Evolutionary conservation across 1,284 basidiomycete genomes (phyloP), one percentile per base, ranked within the genome.

Genomic region (Cutaneotrichosporon sp.): DNA sequence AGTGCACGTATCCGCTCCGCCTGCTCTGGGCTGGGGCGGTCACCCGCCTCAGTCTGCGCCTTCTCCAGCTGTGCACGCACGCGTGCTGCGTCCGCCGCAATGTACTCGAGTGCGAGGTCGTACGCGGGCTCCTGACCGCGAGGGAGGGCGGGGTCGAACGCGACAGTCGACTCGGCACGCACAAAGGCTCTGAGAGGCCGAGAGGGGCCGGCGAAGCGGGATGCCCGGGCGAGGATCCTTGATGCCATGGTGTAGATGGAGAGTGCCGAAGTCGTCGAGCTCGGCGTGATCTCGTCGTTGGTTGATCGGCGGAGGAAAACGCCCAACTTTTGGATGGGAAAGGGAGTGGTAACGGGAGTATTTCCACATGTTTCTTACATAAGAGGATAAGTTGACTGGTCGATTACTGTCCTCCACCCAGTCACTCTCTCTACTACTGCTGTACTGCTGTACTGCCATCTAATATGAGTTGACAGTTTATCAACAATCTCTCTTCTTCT

Each of bases 41-140:
- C 32, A 9, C 63, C 64, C 10, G 55, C 61, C 56, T 63, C 53
- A 13, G 61, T 61, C 31, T 34, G 52, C 6, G 60, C 26, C 5
- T 56, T 42, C 18, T 63, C 56, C 18, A 63, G 58, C 30, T 56
- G 55, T 40, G 56, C 31, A 8, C 34, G 61, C 49, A 21, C 14
- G 22, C 18, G 11, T 3, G 61, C 63, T 13, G 58, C 61, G 52
- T 65, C 59, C 61, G 61, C 53, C 3, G 53, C 62, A 34, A 81
- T 70, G 64, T 70, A 77, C 18, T 68, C 67, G 50, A 81, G 72
- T 9, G 80, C 77, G 13, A 69, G 69, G 64, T 81, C 78, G 73
- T 81, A 81, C 11, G 77, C 78, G 34, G 73, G 70, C 21, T 73
- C 73, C 21, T 61, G 58, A 32, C 79, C 78, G 16, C 65, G 57